Evolutionary conservation across 1,284 basidiomycete species (phyloP).

Genomic region (Amylostereum chailletii): DNA sequence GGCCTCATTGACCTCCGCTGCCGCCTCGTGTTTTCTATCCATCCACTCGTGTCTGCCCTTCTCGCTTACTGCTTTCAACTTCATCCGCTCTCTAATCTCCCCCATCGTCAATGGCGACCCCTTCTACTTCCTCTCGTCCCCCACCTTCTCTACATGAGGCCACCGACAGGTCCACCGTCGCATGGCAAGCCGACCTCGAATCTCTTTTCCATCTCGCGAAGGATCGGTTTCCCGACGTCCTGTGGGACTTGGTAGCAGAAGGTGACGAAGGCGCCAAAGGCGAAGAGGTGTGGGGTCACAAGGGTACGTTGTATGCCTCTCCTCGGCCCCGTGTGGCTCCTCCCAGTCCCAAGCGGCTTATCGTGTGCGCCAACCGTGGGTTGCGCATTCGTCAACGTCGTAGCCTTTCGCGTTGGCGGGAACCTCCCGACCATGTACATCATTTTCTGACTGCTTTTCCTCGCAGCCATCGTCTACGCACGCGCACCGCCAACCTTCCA

Average conservation of each 20-base stretch:
- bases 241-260: conserved; percentile 68
- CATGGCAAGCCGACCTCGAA: conserved; percentile 75
- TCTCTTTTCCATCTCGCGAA: conserved; percentile 71
- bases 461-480: conserved; percentile 83
- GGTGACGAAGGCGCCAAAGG: conserved; percentile 36
- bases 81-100: conserved; percentile 1
- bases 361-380: too few species aligned
- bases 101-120: not conserved
- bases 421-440: not conserved
- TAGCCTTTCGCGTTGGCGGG: too few species aligned
- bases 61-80: not conserved
- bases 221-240: conserved; percentile 87
- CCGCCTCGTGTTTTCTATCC: not conserved
- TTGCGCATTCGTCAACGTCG: too few species aligned
- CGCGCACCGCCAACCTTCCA: conserved; percentile 86
- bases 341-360: not conserved
- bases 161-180: conserved; percentile 40
- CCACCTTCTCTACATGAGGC: conserved; percentile 9
- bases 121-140: not conserved
- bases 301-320: conserved; percentile 48
- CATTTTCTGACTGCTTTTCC: not conserved
- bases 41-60: not conserved
- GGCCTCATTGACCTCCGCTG: not conserved
- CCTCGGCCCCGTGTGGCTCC: not conserved
- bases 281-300: conserved; percentile 78